Base-by-base conservation (phyloP, 164 flowering plant genomes). In the Chimonanthus praecox region DNA sequence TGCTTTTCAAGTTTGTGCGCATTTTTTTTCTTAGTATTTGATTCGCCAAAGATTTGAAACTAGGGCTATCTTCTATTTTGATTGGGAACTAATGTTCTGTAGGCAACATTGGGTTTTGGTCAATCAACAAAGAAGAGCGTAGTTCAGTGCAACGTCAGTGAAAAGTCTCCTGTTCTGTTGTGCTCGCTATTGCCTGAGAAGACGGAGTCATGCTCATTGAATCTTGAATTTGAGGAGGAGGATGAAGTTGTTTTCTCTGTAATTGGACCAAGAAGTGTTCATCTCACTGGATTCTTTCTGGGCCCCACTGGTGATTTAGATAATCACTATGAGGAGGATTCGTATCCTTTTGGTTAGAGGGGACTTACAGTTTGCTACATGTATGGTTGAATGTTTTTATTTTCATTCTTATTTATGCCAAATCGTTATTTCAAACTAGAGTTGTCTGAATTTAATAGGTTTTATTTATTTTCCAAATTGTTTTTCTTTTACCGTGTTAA, bases 51-150 rank as follows among this genome's bases (percentile, higher is more conserved):
- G 47, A 18, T 47, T 5, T 58, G 7, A 5, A 11, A 4, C 4
- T 68, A 58, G 65, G 7, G 33, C 47, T 58, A 44, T 44, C 51
- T 43, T 10, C 3, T 2, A 58, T 4, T 9, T 16, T 21, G n/a
- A 66, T 71, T 60, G 45, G 15, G 20, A 69, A n/a, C 21, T 49
- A 64, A 69, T 47, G 21, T 76, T 80, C 5, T 75, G 72, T 81
- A 96, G 99, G 99, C 98, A 8, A 90, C 97, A 2, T 73, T 94
- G 69, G 98, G 93, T 21, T 50, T n/a, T 62, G 94, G 94, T n/a
- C 75, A 87, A 2, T 76, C 94, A 0, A 65, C 78, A 7, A 84
- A 92, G 81, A 94, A 78, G 85, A 80, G 84, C 21, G n/a, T 71
- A 5, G 74, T 95, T 73, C 92, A 91, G 71, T 91, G 97, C 78